Conservation (phyloP, 129 eudicot species). For the Deinandra increscens region DNA sequence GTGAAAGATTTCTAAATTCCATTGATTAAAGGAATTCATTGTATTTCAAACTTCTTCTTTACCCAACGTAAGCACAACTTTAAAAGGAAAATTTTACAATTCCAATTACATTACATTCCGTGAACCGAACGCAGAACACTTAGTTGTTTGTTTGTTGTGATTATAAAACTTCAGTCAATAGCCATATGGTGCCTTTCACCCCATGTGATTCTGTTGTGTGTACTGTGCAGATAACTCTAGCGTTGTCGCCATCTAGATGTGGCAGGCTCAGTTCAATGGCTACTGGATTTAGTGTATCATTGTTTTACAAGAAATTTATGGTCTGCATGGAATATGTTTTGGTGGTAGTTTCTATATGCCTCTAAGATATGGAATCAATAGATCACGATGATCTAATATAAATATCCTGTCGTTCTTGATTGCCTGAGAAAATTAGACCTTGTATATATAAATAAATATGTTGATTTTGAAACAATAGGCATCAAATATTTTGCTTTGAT, state of each 20-base stretch:
- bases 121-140: constrained; percentile 72
- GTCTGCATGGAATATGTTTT: constrained; percentile 68
- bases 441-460: background rate
- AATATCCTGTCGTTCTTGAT: constrained; percentile 39
- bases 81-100: too few species aligned
- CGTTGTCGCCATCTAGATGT: constrained; percentile 49
- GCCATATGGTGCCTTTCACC: constrained; percentile 61
- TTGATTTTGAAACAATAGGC: background rate
- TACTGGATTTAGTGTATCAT: constrained; percentile 63
- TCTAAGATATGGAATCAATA: constrained; percentile 68
- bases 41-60: too few species aligned
- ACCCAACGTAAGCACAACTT: too few species aligned
- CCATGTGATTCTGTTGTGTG: constrained; percentile 57
- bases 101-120: too few species aligned
- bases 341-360: constrained; percentile 59
- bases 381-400: constrained; percentile 70
- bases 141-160: constrained; percentile 80
- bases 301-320: constrained; percentile 49
- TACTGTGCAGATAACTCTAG: constrained; percentile 51
- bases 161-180: constrained; percentile 70
- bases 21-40: too few species aligned
- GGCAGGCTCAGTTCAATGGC: constrained; percentile 71
- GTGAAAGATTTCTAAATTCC: too few species aligned
- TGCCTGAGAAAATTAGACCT: constrained; percentile 35
- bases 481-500: background rate